phyloP scores from a whole-genome alignment of 305 asterid species.

The Rubia peregrina region DNA sequence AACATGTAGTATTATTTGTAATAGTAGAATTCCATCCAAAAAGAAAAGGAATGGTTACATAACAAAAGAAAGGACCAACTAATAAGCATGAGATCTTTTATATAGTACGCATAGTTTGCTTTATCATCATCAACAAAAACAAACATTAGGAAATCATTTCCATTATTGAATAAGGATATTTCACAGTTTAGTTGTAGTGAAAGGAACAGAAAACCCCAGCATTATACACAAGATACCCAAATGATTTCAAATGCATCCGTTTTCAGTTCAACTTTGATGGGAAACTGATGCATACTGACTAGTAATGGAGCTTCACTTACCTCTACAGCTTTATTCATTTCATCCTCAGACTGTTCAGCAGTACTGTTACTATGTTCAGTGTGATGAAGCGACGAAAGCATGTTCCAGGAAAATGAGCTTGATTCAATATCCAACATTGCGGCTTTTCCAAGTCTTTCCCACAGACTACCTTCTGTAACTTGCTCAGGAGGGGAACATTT shows the following conservation, averaged over 20 bases:
- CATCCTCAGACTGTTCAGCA: slow-evolving; percentile 93
- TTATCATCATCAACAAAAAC: neutral
- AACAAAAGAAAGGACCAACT: neutral
- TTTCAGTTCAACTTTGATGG: slow-evolving; percentile 1
- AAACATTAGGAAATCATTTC: neutral
- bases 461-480: slow-evolving; percentile 62
- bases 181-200: neutral
- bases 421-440: slow-evolving; percentile 81
- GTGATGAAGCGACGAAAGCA: slow-evolving; percentile 88
- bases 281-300: slow-evolving; percentile 2
- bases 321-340: slow-evolving; percentile 80
- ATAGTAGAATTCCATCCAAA: neutral
- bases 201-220: neutral
- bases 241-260: neutral
- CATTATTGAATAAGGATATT: neutral
- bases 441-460: slow-evolving; percentile 95
- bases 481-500: slow-evolving; percentile 51
- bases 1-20: slow-evolving; percentile 17
- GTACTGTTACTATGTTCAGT: slow-evolving; percentile 77
- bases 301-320: slow-evolving; percentile 30
- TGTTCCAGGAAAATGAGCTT: slow-evolving; percentile 70
- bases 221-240: neutral
- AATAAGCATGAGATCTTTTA: neutral
- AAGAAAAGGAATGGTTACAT: neutral
- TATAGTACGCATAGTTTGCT: neutral